Conservation (phyloP, 352 stramenopile genomes). For the Sclerospora graminicola region DNA sequence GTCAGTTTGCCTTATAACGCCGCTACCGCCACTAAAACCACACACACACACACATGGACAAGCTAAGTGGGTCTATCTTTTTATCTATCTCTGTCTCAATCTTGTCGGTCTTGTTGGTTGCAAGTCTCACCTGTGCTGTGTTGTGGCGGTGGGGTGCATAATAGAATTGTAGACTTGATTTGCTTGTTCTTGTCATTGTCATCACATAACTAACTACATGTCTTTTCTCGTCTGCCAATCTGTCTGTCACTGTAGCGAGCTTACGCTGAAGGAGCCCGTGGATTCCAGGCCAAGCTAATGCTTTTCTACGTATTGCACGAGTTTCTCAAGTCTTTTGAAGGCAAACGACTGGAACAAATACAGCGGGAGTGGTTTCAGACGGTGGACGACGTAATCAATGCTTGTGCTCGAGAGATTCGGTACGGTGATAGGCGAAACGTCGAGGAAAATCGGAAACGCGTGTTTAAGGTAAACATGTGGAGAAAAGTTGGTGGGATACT, state of each 20-base stretch:
- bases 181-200: constrained; percentile 2
- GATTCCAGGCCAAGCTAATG: constrained; percentile 79
- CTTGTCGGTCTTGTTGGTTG: not conserved
- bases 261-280: constrained; percentile 37
- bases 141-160: constrained; percentile 12
- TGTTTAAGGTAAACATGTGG: constrained; percentile 53
- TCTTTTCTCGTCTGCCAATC: constrained; percentile 5
- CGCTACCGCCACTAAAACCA: constrained; percentile 7
- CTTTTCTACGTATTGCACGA: constrained; percentile 83
- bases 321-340: constrained; percentile 76
- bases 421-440: constrained; percentile 52
- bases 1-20: constrained; percentile 11
- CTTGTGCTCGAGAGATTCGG: constrained; percentile 55
- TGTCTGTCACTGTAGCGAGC: constrained; percentile 28
- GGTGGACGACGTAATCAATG: constrained; percentile 67
- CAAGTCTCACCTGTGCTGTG: constrained; percentile 8
- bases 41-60: not conserved
- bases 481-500: not conserved
- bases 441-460: constrained; percentile 56
- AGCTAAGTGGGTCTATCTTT: not conserved
- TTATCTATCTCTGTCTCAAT: not conserved
- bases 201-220: constrained; percentile 11
- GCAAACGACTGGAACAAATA: constrained; percentile 38
- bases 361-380: constrained; percentile 77
- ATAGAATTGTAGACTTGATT: constrained; percentile 15